A percentile compares a stretch with the other conserved stretches of the same genome.
phyloP scores from a whole-genome alignment of 306 rosid species.

The Cicer arietinum region DNA sequence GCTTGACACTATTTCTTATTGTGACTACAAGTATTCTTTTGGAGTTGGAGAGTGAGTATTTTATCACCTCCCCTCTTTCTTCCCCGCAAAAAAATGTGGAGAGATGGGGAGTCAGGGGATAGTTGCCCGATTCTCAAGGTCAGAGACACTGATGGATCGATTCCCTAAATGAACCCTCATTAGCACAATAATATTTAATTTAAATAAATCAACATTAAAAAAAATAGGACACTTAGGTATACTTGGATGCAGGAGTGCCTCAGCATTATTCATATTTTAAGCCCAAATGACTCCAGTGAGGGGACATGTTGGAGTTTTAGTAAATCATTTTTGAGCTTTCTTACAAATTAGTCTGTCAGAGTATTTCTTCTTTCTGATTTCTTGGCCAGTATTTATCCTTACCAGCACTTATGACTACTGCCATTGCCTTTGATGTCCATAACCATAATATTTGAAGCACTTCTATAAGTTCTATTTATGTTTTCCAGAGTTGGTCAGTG shows the following conservation, averaged over 20 bases:
- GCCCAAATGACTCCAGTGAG: neutral
- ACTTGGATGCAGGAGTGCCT: conserved; percentile 6
- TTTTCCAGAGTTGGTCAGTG: conserved; percentile 28
- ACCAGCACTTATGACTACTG: conserved; percentile 22
- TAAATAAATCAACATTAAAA: neutral
- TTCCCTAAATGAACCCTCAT: conserved; percentile 1
- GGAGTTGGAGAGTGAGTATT: conserved; percentile 1
- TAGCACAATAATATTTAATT: conserved; percentile 2
- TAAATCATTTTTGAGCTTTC: neutral
- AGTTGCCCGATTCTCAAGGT: conserved; percentile 10
- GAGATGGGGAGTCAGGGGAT: neutral
- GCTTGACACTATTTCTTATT: conserved; percentile 7
- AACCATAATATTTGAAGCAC: conserved; percentile 21
- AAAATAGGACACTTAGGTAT: neutral
- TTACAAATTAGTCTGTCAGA: neutral
- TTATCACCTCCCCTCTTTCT: conserved; percentile 9
- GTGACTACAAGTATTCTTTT: conserved; percentile 8
- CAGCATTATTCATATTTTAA: neutral
- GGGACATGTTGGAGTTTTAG: neutral
- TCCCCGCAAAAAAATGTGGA: neutral
- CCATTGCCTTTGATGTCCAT: conserved; percentile 16
- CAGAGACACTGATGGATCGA: neutral
- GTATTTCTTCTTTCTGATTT: conserved; percentile 1
- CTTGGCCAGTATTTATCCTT: conserved; percentile 13
- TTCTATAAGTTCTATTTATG: neutral